phyloP scores from a whole-genome alignment of 2,329 filamentous ascomycete species.

The Aspergillus ochraceoroseus region DNA sequence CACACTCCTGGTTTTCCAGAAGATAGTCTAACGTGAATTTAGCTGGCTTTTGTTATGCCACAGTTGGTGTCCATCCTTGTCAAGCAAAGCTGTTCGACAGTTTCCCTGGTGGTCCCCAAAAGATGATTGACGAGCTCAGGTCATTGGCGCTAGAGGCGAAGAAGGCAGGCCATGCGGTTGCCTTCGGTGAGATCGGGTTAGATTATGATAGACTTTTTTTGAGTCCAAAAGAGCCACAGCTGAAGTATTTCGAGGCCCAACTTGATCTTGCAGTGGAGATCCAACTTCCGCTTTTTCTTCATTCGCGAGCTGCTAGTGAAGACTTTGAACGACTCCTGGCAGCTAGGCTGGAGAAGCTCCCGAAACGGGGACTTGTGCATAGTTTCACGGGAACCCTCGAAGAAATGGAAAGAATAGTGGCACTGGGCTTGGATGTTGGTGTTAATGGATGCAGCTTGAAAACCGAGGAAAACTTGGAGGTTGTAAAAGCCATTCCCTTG shows the following conservation, averaged over 20 bases:
- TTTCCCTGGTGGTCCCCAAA: constrained; percentile 44
- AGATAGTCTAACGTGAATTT: constrained; percentile 9
- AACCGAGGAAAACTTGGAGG: constrained; percentile 81
- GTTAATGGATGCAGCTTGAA: constrained; percentile 96
- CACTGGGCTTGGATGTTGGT: constrained; percentile 81
- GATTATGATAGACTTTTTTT: constrained; percentile 91
- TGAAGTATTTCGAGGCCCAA: constrained; percentile 79
- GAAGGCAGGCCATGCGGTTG: constrained; percentile 58
- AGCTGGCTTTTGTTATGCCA: constrained; percentile 81
- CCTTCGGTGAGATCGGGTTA: constrained; percentile 91
- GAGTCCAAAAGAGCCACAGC: constrained; percentile 70
- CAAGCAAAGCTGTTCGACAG: constrained; percentile 72
- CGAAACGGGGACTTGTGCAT: constrained; percentile 79
- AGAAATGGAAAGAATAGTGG: constrained; percentile 76
- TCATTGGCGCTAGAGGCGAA: constrained; percentile 59
- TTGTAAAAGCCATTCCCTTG: constrained; percentile 73
- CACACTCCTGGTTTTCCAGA: constrained; percentile 10
- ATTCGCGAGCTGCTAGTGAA: constrained; percentile 77
- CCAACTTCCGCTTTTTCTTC: constrained; percentile 82
- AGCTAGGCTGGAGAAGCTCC: constrained; percentile 59
- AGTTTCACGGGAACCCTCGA: constrained; percentile 85
- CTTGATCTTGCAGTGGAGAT: constrained; percentile 71
- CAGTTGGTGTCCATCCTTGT: constrained; percentile 91
- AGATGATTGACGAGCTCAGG: constrained; percentile 55
- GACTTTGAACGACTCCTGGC: constrained; percentile 75